Evolutionary conservation across 176 grass and related monocot species (phyloP).

Genomic region (Hordeum marinum): DNA sequence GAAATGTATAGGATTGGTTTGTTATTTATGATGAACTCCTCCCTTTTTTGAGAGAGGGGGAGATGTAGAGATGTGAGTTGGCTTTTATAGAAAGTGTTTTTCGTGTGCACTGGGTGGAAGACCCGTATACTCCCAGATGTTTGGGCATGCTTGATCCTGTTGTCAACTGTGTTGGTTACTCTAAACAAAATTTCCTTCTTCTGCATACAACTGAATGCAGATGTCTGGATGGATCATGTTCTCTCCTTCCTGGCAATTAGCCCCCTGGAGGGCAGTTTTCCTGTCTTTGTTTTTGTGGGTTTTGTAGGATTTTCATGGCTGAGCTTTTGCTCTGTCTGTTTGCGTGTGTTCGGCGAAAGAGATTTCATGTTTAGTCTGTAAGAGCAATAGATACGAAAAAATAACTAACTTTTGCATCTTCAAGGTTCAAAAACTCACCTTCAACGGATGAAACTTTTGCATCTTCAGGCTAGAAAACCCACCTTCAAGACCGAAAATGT

Average conservation of each 20-base stretch:
- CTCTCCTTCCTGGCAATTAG: not conserved
- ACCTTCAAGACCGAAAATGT: no score
- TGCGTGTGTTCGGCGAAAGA: not conserved
- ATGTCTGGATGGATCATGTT: not conserved
- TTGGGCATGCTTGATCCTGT: constrained; percentile 20
- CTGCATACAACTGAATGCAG: not conserved
- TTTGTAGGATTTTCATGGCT: not conserved
- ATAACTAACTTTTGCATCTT: no score
- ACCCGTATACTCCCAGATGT: not conserved
- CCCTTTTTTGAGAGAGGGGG: not conserved
- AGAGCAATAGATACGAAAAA: no score
- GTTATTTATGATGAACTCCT: not conserved
- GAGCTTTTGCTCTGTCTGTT: not conserved
- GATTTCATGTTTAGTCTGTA: not conserved
- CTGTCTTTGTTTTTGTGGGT: not conserved
- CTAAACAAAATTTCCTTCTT: not conserved
- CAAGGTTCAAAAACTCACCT: no score
- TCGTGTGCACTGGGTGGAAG: constrained; percentile 30
- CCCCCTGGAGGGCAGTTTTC: not conserved
- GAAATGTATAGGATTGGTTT: constrained; percentile 33
- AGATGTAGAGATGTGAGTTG: constrained; percentile 17
- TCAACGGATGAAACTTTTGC: no score
- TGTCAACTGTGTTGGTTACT: not conserved
- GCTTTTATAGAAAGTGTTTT: constrained; percentile 33
- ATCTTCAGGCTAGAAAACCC: no score